Base-by-base conservation (phyloP, 2,329 filamentous ascomycete species). In the Nothophoma quercina region DNA sequence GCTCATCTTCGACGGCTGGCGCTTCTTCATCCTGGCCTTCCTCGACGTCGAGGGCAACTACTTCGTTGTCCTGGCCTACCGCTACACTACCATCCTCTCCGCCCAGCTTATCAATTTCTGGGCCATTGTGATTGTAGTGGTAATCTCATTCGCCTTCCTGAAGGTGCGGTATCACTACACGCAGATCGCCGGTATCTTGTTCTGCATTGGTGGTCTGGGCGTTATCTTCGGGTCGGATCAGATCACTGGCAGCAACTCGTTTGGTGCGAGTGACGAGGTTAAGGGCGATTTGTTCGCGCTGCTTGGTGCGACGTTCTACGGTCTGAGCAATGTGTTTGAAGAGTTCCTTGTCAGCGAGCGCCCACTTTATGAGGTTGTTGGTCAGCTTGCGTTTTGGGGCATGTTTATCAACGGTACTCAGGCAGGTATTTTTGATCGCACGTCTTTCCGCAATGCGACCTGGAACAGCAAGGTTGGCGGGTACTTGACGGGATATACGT, bases 51-150 rank as follows among this genome's bases (percentile, higher is more conserved):
- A 97, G 77, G 95, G 95, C 56, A 99, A 99, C 78, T 99, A 97
- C 81, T 98, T 98, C 73, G 93, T 93, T 67, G 93, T 99, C 42
- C 83, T 97, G 41, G 95, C 93, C 5, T 99, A 98, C 79, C 84
- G 89, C 54, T 87, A 75, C 53, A 96, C 93, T 47, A 97, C 93
- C 68, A 88, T 97, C 64, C 83, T 98, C 40, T 95, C 89, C 16
- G 92, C 92, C 13, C 93, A 98, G 81, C 84, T 99, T 44, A 91
- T 99, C 78, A 97, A 97, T 82, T 98, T 98, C 79, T 98, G 93
- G 93, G 90, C 93, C 64, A 98, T 99, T 63, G 90, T 96, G 42
- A 87, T 93, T 58, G 95, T 99, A 18, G 91, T 98, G 16, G 71
- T 89, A 56, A 78, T 97, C 60, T 96, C 91, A 22, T 93, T 96